Evolutionary conservation across 2,329 filamentous ascomycete genomes (phyloP), one percentile per base, ranked within the genome.

Genomic region (Emericellopsis atlantica): DNA sequence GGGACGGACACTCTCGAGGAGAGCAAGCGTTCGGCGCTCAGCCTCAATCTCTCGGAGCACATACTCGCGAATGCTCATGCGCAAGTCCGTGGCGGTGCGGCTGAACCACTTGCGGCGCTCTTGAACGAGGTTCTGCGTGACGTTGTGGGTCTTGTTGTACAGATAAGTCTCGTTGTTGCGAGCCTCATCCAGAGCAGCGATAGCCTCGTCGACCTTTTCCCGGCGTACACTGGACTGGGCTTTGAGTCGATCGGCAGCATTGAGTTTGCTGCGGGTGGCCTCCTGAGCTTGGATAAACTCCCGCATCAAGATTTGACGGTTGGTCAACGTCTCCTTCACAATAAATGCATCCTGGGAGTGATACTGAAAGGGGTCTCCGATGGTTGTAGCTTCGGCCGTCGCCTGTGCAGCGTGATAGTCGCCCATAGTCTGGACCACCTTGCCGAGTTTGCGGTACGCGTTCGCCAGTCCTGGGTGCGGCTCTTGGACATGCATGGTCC

Each of bases 171-270:
- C 92, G 49, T 84, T 79, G 47, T 75, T 80, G 42, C 83, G 75
- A 4, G 92, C 92, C 55, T 96, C 92, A 47, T 95, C 88, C 5
- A 96, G 73, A 5, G 87, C 76, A 15, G 79, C 74, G 53, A 98
- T 93, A n/a, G 92, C 92, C 62, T 98, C 92, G 57, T 98, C 92
- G 23, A 96, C 92, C 65, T 96, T 98, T 56, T 98, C 92, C 31
- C 84, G 76, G 46, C 87, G 83, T 31, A 98, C 89, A 43, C 80
- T 92, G 14, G 85, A 84, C 58, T 80, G 87, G 15, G 81, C 79
- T 57, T 93, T 95, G 45, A 98, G 72, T 36, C 92, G 79, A 59
- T 96, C 89, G 1, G 89, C 88, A 1, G 89, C 86, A 47, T 81
- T 79, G 32, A 92, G 76, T 59, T 88, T 92, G 60, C 78, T 85